Percentiles rank a stretch among this genome's conserved stretches.
Evolutionary conservation across 75 land plant genomes (phyloP).

Genomic region (Sequoia sempervirens): DNA sequence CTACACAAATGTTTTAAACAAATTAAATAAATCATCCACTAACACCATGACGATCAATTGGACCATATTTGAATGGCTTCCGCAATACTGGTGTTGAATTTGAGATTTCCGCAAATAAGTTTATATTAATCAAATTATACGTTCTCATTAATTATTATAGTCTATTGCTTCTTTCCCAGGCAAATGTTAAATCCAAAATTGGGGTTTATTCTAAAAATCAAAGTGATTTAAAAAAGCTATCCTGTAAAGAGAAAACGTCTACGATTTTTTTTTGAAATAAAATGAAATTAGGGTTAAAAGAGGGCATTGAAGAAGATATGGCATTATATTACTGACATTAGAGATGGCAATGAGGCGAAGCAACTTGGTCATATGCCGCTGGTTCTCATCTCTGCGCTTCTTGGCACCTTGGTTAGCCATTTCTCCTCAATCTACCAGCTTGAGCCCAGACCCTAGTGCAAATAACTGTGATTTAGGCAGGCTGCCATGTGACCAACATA

Average conservation of each 20-base stretch:
- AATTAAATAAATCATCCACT: neutral
- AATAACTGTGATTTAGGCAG: neutral
- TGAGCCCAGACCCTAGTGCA: neutral
- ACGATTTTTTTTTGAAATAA: neutral
- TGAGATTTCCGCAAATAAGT: neutral
- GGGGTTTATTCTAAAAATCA: neutral
- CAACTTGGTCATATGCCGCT: constrained; percentile 70
- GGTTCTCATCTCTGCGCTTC: constrained; percentile 94
- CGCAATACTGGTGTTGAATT: neutral
- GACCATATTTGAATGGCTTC: neutral
- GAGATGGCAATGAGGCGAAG: constrained; percentile 62
- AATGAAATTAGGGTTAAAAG: neutral
- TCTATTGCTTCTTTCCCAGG: neutral
- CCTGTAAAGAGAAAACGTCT: neutral
- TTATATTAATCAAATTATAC: neutral
- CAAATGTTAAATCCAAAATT: neutral
- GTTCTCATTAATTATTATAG: neutral
- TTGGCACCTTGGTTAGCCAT: constrained; percentile 99
- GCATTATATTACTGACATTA: constrained; percentile 37
- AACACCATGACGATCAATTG: neutral
- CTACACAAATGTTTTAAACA: too few species aligned
- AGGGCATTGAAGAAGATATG: neutral
- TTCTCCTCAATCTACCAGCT: neutral
- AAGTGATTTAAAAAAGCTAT: neutral
- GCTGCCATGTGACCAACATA: neutral